Conservation (phyloP, 495 filamentous ascomycete genomes). For the Neurospora sp. region DNA sequence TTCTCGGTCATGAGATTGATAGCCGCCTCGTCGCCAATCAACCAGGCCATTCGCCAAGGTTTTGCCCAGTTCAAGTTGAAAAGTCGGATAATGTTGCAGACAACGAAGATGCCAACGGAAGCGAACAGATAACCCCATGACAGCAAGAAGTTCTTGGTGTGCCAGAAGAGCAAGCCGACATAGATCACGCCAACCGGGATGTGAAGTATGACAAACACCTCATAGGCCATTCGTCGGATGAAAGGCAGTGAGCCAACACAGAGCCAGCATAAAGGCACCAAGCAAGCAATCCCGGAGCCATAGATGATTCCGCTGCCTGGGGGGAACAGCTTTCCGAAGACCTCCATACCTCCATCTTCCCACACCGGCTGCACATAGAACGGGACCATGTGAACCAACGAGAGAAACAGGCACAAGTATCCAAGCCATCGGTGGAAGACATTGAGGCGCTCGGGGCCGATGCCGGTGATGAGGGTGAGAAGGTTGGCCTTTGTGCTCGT, state of each 20-base stretch:
- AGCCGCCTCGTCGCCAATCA: constrained; percentile 81
- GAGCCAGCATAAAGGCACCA: constrained; percentile 71
- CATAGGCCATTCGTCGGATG: constrained; percentile 54
- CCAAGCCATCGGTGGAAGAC: constrained; percentile 88
- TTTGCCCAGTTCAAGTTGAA: constrained; percentile 81
- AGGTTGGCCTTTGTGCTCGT: constrained; percentile 87
- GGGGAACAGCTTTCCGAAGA: constrained; percentile 57
- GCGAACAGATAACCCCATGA: constrained; percentile 88
- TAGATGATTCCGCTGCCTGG: constrained; percentile 59
- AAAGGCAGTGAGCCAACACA: constrained; percentile 75
- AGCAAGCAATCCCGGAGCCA: constrained; percentile 78
- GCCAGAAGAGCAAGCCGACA: constrained; percentile 86
- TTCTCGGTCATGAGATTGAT: constrained; percentile 83
- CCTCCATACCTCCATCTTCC: constrained; percentile 58
- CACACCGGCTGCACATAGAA: constrained; percentile 85
- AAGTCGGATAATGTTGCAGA: constrained; percentile 54
- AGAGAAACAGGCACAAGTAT: constrained; percentile 78
- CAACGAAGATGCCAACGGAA: constrained; percentile 67
- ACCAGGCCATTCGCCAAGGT: constrained; percentile 65
- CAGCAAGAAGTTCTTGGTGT: constrained; percentile 82
- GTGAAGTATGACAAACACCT: constrained; percentile 74
- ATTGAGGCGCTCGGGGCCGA: constrained; percentile 86
- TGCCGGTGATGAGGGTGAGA: constrained; percentile 75
- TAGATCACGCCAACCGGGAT: constrained; percentile 73
- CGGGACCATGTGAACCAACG: constrained; percentile 73